phyloP scores from a whole-genome alignment of 139 green algal species.

The Micractinium conductrix region DNA sequence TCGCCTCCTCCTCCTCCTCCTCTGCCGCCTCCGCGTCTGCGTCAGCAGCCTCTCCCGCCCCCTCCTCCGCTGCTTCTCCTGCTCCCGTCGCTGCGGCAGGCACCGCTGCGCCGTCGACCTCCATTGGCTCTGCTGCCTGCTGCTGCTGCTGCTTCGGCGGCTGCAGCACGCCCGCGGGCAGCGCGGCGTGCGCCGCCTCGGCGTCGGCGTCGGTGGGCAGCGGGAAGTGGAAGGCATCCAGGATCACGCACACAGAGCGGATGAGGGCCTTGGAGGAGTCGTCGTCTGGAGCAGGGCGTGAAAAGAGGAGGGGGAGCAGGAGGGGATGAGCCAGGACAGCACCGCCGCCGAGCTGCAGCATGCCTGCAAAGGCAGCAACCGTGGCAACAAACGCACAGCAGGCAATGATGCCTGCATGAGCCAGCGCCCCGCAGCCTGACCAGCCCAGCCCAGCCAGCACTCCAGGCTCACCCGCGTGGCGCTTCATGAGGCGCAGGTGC shows the following conservation, averaged over 20 bases:
- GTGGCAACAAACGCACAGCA: no score
- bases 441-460: background rate
- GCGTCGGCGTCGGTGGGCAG: constrained; percentile 33
- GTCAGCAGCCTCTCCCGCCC: background rate
- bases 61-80: background rate
- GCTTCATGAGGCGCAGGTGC: constrained; percentile 64
- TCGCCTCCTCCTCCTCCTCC: background rate
- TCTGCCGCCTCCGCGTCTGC: background rate
- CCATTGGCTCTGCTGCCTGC: background rate
- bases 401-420: background rate
- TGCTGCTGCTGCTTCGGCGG: background rate
- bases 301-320: background rate
- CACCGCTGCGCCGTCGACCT: background rate
- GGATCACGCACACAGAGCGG: constrained; percentile 74
- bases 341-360: background rate
- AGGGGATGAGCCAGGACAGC: background rate
- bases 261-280: constrained; percentile 57
- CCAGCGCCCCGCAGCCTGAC: no score
- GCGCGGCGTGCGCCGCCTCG: constrained; percentile 6
- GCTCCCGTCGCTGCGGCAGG: constrained; percentile 1
- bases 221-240: constrained; percentile 88
- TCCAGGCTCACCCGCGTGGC: constrained; percentile 11
- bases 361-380: background rate
- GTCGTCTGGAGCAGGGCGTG: background rate
- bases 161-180: background rate